phyloP scores from a whole-genome alignment of 352 stramenopile genomes.

The Saprolegnia diclina region DNA sequence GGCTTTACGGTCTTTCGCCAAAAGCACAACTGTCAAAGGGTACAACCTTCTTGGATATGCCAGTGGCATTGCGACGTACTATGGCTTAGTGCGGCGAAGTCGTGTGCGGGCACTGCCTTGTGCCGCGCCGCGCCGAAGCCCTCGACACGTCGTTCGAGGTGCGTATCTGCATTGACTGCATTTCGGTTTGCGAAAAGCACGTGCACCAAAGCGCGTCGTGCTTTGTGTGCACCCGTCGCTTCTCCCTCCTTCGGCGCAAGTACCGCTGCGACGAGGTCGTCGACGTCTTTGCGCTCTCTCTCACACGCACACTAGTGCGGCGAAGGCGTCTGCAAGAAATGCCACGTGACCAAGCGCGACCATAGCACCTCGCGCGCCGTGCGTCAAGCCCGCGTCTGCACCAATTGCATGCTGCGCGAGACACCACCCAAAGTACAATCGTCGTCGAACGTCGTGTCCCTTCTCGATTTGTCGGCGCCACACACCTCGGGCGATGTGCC shows the following conservation, averaged over 20 bases:
- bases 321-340: constrained; percentile 10
- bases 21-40: neutral
- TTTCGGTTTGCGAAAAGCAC: constrained; percentile 1
- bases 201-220: neutral
- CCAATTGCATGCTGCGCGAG: constrained; percentile 68
- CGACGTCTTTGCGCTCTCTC: neutral
- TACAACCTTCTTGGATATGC: neutral
- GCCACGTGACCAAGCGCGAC: neutral
- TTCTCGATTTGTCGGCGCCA: neutral
- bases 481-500: constrained; percentile 11
- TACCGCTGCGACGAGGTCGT: neutral
- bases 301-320: constrained; percentile 4
- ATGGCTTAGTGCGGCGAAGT: constrained; percentile 7
- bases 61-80: neutral
- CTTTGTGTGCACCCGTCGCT: constrained; percentile 6
- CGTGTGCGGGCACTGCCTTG: neutral
- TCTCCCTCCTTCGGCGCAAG: neutral
- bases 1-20: neutral
- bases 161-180: neutral
- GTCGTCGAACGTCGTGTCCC: constrained; percentile 23
- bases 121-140: neutral
- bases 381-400: constrained; percentile 1
- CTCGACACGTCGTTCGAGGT: neutral
- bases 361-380: neutral
- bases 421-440: constrained; percentile 79